Conservation (phyloP, 495 filamentous ascomycete genomes). For the Daldinia childiae region DNA sequence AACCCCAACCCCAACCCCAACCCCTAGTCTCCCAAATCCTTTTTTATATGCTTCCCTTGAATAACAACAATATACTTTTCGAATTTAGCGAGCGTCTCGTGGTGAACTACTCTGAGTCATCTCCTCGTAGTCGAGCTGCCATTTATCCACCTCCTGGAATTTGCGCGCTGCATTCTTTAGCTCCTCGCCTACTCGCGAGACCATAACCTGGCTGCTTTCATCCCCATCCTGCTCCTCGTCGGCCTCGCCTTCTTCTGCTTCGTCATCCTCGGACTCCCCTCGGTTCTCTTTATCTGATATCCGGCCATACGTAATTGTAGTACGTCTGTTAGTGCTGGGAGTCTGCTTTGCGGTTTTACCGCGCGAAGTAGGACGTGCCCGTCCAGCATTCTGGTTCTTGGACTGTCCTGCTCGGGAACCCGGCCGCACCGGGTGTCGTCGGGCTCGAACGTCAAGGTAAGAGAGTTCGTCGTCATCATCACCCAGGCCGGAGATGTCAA, state of each 20-base stretch:
- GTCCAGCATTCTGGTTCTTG: slow-evolving; percentile 17
- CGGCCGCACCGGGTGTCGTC: slow-evolving; percentile 33
- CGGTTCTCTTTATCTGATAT: slow-evolving; percentile 57
- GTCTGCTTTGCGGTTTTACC: slow-evolving; percentile 35
- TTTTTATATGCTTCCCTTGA: background rate
- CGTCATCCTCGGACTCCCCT: slow-evolving; percentile 27
- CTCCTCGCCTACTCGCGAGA: slow-evolving; percentile 50
- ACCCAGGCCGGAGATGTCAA: slow-evolving; percentile 44
- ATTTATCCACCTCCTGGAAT: slow-evolving; percentile 62
- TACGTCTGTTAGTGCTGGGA: slow-evolving; percentile 35
- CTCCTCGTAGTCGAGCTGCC: slow-evolving; percentile 60
- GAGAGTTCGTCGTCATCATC: slow-evolving; percentile 52
- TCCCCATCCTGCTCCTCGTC: slow-evolving; percentile 29
- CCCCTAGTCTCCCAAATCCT: background rate
- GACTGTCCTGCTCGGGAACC: slow-evolving; percentile 29
- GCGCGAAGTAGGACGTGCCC: slow-evolving; percentile 7
- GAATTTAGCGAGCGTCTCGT: slow-evolving; percentile 47
- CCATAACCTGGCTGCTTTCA: slow-evolving; percentile 45
- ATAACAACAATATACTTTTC: background rate
- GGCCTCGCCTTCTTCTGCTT: slow-evolving; percentile 12
- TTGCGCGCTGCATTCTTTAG: slow-evolving; percentile 57
- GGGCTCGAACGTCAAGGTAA: slow-evolving; percentile 45
- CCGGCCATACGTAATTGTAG: slow-evolving; percentile 50
- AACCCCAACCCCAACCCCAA: slow-evolving; percentile 5
- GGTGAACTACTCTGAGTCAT: slow-evolving; percentile 50